These are phyloP conservation scores for Myxozyma lipomycoides DNA, from an alignment of 805 yeast species.

Conservation along the genomic window DNA sequence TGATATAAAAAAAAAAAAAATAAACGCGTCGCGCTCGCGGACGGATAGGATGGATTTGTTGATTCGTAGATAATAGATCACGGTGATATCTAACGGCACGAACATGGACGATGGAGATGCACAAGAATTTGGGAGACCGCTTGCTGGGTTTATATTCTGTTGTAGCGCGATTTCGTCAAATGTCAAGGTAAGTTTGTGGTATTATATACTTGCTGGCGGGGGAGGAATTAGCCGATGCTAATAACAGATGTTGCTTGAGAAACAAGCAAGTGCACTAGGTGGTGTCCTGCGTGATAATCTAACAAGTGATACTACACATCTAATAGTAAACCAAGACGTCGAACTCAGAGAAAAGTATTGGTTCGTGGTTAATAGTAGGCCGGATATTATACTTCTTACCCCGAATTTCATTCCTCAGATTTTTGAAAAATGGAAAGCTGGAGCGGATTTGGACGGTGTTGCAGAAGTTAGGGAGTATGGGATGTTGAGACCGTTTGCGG, in stretches of 20 bases:
- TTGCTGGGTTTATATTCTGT: conserved; percentile 20
- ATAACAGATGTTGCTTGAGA: neutral
- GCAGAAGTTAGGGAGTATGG: conserved; percentile 29
- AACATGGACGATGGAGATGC: conserved; percentile 5
- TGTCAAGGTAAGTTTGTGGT: conserved; percentile 6
- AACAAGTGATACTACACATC: conserved; percentile 33
- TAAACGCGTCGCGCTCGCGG: no score
- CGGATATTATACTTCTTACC: conserved; percentile 55
- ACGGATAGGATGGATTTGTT: no score
- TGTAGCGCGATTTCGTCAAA: conserved; percentile 20
- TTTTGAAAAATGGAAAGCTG: conserved; percentile 52
- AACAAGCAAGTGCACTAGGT: neutral
- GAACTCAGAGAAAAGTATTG: conserved; percentile 47
- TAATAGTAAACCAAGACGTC: conserved; percentile 46
- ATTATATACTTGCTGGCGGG: neutral
- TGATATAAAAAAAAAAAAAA: no score
- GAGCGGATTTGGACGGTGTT: conserved; percentile 41
- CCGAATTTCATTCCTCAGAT: conserved; percentile 46
- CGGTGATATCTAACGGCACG: neutral
- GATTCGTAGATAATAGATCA: no score
- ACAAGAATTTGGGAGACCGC: conserved; percentile 7
- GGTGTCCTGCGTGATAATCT: neutral
- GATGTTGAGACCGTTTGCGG: conserved; percentile 33
- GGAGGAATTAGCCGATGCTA: neutral
- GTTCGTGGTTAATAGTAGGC: conserved; percentile 43